These are phyloP conservation scores for Nidula niveotomentosa DNA, from an alignment of 1,284 basidiomycete genomes.

Conservation along the genomic window DNA sequence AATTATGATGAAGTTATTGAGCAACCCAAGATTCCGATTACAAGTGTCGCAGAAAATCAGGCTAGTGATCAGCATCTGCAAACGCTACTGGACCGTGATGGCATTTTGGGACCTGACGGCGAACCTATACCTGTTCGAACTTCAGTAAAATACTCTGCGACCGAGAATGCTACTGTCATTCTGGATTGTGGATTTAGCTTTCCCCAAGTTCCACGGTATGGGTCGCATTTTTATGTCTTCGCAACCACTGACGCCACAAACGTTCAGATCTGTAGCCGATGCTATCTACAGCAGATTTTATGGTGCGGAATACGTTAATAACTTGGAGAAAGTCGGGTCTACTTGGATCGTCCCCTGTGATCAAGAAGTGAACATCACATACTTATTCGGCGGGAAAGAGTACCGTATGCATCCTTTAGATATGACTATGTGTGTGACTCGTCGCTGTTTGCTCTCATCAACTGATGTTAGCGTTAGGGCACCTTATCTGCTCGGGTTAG, in stretches of 20 bases:
- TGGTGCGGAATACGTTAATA: constrained; percentile 43
- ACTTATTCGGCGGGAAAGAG: constrained; percentile 49
- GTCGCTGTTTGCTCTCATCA: constrained; percentile 5
- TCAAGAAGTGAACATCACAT: constrained; percentile 60
- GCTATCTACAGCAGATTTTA: constrained; percentile 54
- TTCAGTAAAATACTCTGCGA: constrained; percentile 37
- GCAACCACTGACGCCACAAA: background rate
- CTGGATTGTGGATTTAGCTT: constrained; percentile 70
- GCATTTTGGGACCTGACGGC: constrained; percentile 50
- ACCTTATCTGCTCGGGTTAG: constrained; percentile 29
- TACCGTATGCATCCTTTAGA: constrained; percentile 68
- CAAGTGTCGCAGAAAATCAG: constrained; percentile 25
- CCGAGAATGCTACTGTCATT: constrained; percentile 51
- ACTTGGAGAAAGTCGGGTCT: constrained; percentile 40
- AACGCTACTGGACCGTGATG: constrained; percentile 45
- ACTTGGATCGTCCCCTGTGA: constrained; percentile 61
- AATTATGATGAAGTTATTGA: constrained; percentile 36
- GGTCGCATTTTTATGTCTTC: constrained; percentile 2
- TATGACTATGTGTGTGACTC: constrained; percentile 34
- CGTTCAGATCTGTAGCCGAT: constrained; percentile 45
- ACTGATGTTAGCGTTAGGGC: constrained; percentile 15
- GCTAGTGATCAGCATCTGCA: constrained; percentile 51
- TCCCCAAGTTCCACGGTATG: constrained; percentile 60
- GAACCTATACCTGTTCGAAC: constrained; percentile 41
- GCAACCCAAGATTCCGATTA: constrained; percentile 43